These are phyloP conservation scores for Orbilia ellipsospora DNA, from an alignment of 2,329 filamentous ascomycete species.

Conservation along the genomic window DNA sequence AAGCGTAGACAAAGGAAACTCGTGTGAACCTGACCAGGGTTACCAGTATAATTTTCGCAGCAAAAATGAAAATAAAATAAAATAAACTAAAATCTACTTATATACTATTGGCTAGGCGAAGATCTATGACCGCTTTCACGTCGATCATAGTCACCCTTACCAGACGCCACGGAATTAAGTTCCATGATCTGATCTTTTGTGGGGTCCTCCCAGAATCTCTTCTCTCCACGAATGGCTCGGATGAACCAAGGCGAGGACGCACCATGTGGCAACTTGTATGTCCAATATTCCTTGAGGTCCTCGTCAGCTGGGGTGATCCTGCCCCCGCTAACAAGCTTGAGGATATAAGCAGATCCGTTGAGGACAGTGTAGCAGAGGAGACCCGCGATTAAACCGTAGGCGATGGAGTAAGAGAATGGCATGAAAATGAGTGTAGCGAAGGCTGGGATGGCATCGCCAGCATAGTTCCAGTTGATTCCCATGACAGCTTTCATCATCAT, in stretches of 20 bases:
- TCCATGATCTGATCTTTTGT: slow-evolving; percentile 48
- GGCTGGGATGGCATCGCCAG: slow-evolving; percentile 81
- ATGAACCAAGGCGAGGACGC: slow-evolving; percentile 79
- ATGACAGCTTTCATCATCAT: slow-evolving; percentile 83
- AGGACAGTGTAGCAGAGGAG: slow-evolving; percentile 80
- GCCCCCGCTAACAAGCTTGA: slow-evolving; percentile 75
- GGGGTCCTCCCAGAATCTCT: slow-evolving; percentile 74
- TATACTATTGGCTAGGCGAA: slow-evolving; percentile 40
- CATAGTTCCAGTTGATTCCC: slow-evolving; percentile 89
- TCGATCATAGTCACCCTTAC: slow-evolving; percentile 35
- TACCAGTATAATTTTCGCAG: slow-evolving; percentile 5
- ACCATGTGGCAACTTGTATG: slow-evolving; percentile 79
- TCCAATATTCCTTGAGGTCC: slow-evolving; percentile 81
- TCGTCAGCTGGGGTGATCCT: slow-evolving; percentile 80
- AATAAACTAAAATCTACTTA: slow-evolving; percentile 7
- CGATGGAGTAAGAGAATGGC: slow-evolving; percentile 91
- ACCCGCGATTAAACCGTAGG: slow-evolving; percentile 84
- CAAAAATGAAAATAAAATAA: slow-evolving; percentile 8
- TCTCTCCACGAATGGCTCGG: slow-evolving; percentile 74
- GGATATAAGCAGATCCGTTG: slow-evolving; percentile 76
- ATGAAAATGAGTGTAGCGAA: slow-evolving; percentile 86
- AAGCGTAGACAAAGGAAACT: slow-evolving; percentile 52
- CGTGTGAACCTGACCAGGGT: slow-evolving; percentile 48
- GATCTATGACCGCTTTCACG: slow-evolving; percentile 39
- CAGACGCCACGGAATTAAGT: slow-evolving; percentile 48